Evolutionary conservation across 148 eudicot genomes (phyloP), one percentile per base, ranked within the genome.

Genomic region (Heliosperma pusillum): DNA sequence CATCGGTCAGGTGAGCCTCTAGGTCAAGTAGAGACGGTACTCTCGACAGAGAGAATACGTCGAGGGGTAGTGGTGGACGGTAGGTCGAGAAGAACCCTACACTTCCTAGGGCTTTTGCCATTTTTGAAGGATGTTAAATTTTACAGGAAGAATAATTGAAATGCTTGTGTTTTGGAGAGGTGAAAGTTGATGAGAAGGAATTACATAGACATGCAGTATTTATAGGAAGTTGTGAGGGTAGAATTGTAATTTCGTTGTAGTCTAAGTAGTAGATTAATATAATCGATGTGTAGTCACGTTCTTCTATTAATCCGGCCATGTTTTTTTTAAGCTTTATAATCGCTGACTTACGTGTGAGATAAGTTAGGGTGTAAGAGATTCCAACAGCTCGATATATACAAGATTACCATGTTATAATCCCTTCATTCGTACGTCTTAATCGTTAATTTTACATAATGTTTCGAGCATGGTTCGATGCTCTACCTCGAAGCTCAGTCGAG

Each of bases 71-170:
- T 2, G 80, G 80, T 53, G 80, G 76, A 15, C 80, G 21, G 4
- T 78, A 78, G 12, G 80, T 72, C 12, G 76, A 12, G 71, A 78
- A 78, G 72, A 78, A 78, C 5, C 76, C 80, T 16, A 78, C 30
- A 19, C 76, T 71, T 17, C 80, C 80, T 21, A 52, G 29, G 6
- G 2, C 19, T 1, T 59, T 15, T 5, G 17, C 66, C 55, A 22
- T 40, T 0, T 6, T 36, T 59, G 4, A 50, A 13, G 13, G 53
- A 15, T 10, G 11, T 45, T 10, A 0, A 5, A 42, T 42, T 42
- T 7, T 42, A 5, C 8, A 5, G 5, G 45, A 42, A 5, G 9
- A 42, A 42, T 42, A 15, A 47, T 47, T 47, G 55, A 50, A 58
- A n/a, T 58, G 62, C 22, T 20, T 47, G 53, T 11, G 15, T 11